phyloP scores from a whole-genome alignment of 2,329 filamentous ascomycete genomes.

The Paramyrothecium sp. region DNA sequence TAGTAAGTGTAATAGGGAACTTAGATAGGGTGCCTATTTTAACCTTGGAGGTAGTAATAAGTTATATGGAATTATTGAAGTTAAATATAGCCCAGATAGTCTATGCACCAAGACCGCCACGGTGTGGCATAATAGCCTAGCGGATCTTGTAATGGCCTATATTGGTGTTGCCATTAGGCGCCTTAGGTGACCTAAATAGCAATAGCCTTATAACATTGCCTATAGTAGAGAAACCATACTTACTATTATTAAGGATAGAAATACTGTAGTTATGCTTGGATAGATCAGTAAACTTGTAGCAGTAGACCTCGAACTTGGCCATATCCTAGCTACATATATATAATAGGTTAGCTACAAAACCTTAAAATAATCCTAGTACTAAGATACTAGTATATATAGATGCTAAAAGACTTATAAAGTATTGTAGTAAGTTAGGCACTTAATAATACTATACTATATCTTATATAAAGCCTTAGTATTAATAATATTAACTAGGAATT shows the following conservation, averaged over 20 bases:
- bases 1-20: not conserved
- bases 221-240: not conserved
- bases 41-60: not conserved
- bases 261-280: conserved; percentile 52
- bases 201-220: not conserved
- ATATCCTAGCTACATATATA: conserved; percentile 56
- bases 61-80: not conserved
- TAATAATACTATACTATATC: too few species aligned
- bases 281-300: conserved; percentile 71
- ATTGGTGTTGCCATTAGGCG: conserved; percentile 48
- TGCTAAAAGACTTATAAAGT: not conserved
- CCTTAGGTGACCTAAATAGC: conserved; percentile 66
- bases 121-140: not conserved
- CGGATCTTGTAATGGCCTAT: not conserved
- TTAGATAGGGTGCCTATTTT: not conserved
- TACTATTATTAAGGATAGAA: not conserved
- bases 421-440: not conserved
- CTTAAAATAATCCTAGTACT: too few species aligned
- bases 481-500: too few species aligned
- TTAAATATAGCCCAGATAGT: not conserved
- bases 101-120: not conserved
- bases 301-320: conserved; percentile 78
- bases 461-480: too few species aligned
- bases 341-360: not conserved
- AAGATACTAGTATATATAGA: too few species aligned